Base-by-base conservation (phyloP, 2,329 filamentous ascomycete species). In the Phaeoacremonium minimum region DNA sequence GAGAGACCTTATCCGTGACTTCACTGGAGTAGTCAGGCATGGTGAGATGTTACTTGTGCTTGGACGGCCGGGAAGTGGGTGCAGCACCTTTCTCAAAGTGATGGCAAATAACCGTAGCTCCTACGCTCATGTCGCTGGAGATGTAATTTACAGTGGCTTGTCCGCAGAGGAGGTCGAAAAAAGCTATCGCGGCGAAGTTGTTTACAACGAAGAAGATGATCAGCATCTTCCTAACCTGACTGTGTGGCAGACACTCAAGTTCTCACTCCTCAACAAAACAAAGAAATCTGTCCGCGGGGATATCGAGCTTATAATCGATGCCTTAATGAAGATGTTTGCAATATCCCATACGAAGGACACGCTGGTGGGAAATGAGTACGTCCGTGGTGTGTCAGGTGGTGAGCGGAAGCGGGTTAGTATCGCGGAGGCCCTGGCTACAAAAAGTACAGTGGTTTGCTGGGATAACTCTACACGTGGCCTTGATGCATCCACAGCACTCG, bases 351-450 rank as follows among this genome's bases (percentile, higher is more conserved):
- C 80, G 0, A 57, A 80, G 35, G 66, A 75, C 30, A 87, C 83
- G 1, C 77, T 77, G 45, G 79, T 87, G 17, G 84, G 83, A 2
- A 78, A 84, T 44, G 80, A 83, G 42, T 72, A 78, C 18, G 69
- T 85, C 7, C 73, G 81, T 15, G 64, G 64, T 9, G 71, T 84
- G 3, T 77, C 71, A 15, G 80, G 80, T 8, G 80, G 80, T 26
- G 80, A 84, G 52, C 69, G 78, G 44, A 87, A 90, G 60, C 78
- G 86, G 53, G 85, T 90, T 6, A 83, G 77, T 34, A 87, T 89
- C 46, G 83, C 81, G 7, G 84, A 89, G 57, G 82, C 81, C 6
- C 76, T 84, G 39, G 70, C 74, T 8, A 67, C 66, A 2, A 59
- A 68, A n/a, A 75, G 77, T 2, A 79, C 72, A 29, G 66, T 77